A percentile compares a stretch with the other conserved stretches of the same genome.
Conservation (phyloP, 2,329 filamentous ascomycete species). For the Dactylellina cionopaga region DNA sequence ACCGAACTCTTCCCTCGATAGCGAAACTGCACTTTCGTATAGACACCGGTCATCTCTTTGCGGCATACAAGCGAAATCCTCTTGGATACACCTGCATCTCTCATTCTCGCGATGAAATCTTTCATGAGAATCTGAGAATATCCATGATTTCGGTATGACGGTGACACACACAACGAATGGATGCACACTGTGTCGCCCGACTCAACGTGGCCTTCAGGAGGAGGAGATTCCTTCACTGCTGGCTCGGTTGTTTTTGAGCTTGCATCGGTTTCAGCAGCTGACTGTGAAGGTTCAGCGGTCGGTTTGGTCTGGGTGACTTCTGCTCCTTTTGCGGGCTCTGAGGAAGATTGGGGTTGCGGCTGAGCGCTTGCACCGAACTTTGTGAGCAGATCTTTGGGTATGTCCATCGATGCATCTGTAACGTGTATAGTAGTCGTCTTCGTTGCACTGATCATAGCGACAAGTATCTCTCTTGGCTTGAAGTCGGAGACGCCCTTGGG, state of each 20-base stretch:
- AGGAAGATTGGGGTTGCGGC: not conserved
- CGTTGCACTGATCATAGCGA: constrained; percentile 43
- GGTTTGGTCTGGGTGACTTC: not conserved
- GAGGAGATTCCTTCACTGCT: constrained; percentile 4
- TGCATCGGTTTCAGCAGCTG: constrained; percentile 2
- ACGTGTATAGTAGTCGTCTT: constrained; percentile 24
- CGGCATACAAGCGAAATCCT: constrained; percentile 37
- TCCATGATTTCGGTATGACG: constrained; percentile 25
- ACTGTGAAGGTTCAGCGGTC: not conserved
- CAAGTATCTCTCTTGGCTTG: constrained; percentile 45
- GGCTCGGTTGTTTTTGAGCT: not conserved
- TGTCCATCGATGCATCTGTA: constrained; percentile 38
- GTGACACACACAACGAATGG: constrained; percentile 42
- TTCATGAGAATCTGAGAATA: constrained; percentile 43
- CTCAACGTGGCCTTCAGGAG: constrained; percentile 43
- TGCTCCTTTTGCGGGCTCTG: not conserved
- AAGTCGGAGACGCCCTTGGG: constrained; percentile 48
- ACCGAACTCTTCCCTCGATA: constrained; percentile 26
- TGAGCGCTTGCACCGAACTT: constrained; percentile 7
- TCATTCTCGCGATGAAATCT: constrained; percentile 42
- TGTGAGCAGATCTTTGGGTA: constrained; percentile 26
- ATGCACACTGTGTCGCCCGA: constrained; percentile 44
- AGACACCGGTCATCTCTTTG: constrained; percentile 39
- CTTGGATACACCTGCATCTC: constrained; percentile 47
- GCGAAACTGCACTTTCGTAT: constrained; percentile 34